Percentiles rank a stretch among this genome's conserved stretches.
phyloP scores from a whole-genome alignment of 2,329 filamentous ascomycete genomes.

The Coleophoma crateriformis region DNA sequence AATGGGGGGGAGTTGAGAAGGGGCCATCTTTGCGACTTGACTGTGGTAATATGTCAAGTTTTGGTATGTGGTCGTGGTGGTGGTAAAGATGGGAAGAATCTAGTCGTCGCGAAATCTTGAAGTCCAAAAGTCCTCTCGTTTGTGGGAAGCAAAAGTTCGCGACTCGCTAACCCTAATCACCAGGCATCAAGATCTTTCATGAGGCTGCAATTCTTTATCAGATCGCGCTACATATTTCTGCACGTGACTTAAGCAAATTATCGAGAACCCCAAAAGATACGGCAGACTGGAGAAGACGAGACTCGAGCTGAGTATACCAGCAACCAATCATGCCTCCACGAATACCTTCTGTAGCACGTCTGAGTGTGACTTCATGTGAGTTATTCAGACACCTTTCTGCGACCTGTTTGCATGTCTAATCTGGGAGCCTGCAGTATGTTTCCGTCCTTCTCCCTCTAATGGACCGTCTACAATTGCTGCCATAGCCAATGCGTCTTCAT shows the following conservation, averaged over 20 bases:
- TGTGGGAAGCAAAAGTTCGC: slow-evolving; percentile 36
- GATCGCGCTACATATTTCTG: not conserved
- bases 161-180: slow-evolving; percentile 10
- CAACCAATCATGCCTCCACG: slow-evolving; percentile 55
- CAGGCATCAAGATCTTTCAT: not conserved
- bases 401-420: not conserved
- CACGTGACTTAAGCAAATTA: not conserved
- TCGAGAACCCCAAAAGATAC: not conserved
- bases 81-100: slow-evolving; percentile 7
- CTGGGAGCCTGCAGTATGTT: slow-evolving; percentile 43
- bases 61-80: slow-evolving; percentile 24
- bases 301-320: not conserved
- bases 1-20: slow-evolving; percentile 84
- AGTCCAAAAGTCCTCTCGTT: slow-evolving; percentile 6
- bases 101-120: not conserved
- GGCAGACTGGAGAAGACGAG: not conserved
- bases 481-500: slow-evolving; percentile 53
- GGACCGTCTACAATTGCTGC: slow-evolving; percentile 53
- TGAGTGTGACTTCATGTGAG: slow-evolving; percentile 57
- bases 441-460: slow-evolving; percentile 47
- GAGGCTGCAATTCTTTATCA: not conserved
- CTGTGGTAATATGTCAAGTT: slow-evolving; percentile 31
- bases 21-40: slow-evolving; percentile 78
- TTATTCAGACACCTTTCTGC: not conserved
- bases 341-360: slow-evolving; percentile 54